Base-by-base conservation (phyloP, 768 basidiomycete species). In the Boletus speciosus region DNA sequence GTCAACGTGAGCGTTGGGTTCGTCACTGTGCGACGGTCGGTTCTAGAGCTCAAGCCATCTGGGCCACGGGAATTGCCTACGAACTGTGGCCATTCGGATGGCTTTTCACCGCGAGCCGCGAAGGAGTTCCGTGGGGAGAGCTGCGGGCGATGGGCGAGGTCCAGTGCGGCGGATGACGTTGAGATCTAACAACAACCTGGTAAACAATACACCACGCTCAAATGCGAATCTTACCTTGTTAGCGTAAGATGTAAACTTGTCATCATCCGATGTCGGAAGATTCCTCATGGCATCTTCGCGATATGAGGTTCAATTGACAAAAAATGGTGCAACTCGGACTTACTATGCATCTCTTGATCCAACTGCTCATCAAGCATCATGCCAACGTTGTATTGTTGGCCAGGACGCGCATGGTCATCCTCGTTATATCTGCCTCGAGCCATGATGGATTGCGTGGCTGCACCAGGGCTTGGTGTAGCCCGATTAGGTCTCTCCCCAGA, bases 21-120 rank as follows among this genome's bases (percentile, higher is more conserved):
- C 5, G 88, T 90, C 38, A 87, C 86, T 29, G 75, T 82, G 35
- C 89, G 85, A 57, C 89, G 80, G 51, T 89, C 87, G 31, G 73
- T 62, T 51, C 86, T 80, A 39, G 78, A 74, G 40, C 72, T 65
- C 32, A 82, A 61, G 12, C 77, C 76, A 36, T 91, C 90, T 34
- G 83, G 82, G 29, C 76, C 80, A 62, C 87, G 83, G 41, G 78
- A 67, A 44, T 78, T 78, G 27, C 81, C 81, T 43, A 82, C 76
- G 72, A 93, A 97, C 69, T 93, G 92, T 32, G 94, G 91, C 95
- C 95, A 98, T 68, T 97, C 94, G 1, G 93, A 93, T 9, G 90
- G 78, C 68, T 85, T 88, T 66, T 86, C 86, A 34, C 81, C 77
- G 41, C 85, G 83, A 56, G 73, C 70, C 31, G 76, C 66, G 55